phyloP scores from a whole-genome alignment of 2,329 filamentous ascomycete species.

The Calonectria fujianensis region DNA sequence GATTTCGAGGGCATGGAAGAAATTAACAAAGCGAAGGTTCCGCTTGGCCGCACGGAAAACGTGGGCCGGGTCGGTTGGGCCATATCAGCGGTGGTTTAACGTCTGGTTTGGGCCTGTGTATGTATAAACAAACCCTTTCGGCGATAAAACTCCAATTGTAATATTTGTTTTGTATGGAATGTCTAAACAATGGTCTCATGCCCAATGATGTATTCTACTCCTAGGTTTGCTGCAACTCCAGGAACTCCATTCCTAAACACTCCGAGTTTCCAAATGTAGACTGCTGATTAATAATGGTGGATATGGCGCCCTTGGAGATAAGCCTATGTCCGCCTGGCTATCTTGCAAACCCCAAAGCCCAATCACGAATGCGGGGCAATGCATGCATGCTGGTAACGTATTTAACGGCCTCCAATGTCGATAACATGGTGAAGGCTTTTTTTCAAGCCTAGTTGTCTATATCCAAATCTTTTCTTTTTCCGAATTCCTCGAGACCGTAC shows the following conservation, averaged over 20 bases:
- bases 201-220: constrained; percentile 19
- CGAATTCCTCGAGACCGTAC: background rate
- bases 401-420: constrained; percentile 34
- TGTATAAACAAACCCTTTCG: constrained; percentile 51
- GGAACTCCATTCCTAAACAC: constrained; percentile 18
- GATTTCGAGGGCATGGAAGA: constrained; percentile 41
- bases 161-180: constrained; percentile 50
- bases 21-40: constrained; percentile 39
- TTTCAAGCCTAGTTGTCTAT: background rate
- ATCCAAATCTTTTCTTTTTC: background rate
- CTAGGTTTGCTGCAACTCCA: background rate
- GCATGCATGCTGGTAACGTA: constrained; percentile 21
- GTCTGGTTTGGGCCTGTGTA: constrained; percentile 46
- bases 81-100: constrained; percentile 20
- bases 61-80: constrained; percentile 19
- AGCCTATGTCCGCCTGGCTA: constrained; percentile 1
- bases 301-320: constrained; percentile 7
- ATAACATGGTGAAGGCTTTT: background rate
- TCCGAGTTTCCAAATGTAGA: background rate
- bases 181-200: constrained; percentile 15
- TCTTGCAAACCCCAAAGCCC: constrained; percentile 44
- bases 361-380: constrained; percentile 54
- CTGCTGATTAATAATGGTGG: constrained; percentile 26
- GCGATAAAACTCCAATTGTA: constrained; percentile 53
- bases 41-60: constrained; percentile 24